Conservation (phyloP, 2,329 filamentous ascomycete species). For the Exophiala bonariae region DNA sequence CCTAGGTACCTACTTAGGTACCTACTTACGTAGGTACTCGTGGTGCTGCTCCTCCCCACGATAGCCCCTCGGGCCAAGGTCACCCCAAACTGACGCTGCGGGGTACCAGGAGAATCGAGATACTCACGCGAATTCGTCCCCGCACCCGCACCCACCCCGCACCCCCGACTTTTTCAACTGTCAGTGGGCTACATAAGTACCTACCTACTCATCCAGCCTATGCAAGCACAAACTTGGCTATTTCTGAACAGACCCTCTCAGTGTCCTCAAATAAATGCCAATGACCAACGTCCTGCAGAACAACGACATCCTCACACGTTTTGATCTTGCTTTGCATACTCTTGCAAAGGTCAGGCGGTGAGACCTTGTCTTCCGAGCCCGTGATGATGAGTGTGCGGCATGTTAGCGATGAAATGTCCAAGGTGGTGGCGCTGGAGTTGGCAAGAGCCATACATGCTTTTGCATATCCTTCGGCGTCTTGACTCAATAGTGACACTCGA, state of each 20-base stretch:
- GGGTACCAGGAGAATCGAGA: too few relatives aligned
- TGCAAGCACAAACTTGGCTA: conserved; percentile 24
- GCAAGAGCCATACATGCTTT: conserved; percentile 55
- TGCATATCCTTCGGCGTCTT: conserved; percentile 56
- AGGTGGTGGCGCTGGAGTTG: conserved; percentile 30
- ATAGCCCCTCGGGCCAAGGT: too few relatives aligned
- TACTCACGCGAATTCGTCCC: too few relatives aligned
- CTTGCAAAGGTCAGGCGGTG: conserved; percentile 37
- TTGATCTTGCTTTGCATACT: conserved; percentile 30
- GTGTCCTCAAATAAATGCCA: conserved; percentile 55
- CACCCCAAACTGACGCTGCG: too few relatives aligned
- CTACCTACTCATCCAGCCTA: too few relatives aligned
- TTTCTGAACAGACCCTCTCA: conserved; percentile 34
- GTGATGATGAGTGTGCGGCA: conserved; percentile 44
- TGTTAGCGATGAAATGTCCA: conserved; percentile 37
- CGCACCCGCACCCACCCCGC: too few relatives aligned
- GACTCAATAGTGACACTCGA: conserved; percentile 45
- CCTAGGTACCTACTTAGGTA: too few relatives aligned
- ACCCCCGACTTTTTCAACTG: too few relatives aligned
- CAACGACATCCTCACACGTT: conserved; percentile 30
- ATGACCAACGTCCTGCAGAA: conserved; percentile 47
- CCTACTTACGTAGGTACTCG: too few relatives aligned
- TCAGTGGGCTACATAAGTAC: too few relatives aligned
- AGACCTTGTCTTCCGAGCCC: conserved; percentile 48
- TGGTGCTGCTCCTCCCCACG: too few relatives aligned